Evolutionary conservation across 192 early-diverging fungal genomes (phyloP).

Genomic region (Coemansia sp.): DNA sequence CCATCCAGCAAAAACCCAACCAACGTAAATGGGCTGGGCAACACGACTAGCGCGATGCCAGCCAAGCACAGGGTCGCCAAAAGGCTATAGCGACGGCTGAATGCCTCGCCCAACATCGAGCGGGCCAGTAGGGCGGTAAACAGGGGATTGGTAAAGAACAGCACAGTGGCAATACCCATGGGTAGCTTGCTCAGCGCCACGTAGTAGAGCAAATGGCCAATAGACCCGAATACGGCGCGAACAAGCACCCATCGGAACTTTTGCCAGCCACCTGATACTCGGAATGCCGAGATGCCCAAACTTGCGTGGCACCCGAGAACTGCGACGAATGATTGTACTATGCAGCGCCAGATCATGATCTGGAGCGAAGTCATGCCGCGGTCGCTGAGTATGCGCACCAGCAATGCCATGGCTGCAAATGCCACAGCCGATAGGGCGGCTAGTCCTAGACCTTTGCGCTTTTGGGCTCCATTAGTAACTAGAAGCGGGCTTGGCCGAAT

Average conservation of each 20-base stretch:
- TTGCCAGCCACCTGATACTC: slow-evolving; percentile 6
- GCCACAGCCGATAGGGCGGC: slow-evolving; percentile 18
- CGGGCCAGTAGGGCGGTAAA: slow-evolving; percentile 27
- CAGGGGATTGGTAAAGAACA: slow-evolving; percentile 34
- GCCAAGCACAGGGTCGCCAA: neutral
- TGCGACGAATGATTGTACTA: slow-evolving; percentile 11
- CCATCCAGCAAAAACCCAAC: neutral
- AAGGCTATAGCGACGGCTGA: neutral
- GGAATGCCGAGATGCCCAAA: slow-evolving; percentile 7
- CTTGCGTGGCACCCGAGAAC: neutral
- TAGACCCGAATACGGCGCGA: slow-evolving; percentile 22
- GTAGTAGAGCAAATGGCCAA: slow-evolving; percentile 30
- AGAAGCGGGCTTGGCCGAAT: neutral
- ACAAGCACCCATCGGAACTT: slow-evolving; percentile 25
- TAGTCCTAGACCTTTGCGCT: slow-evolving; percentile 17
- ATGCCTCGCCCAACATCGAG: slow-evolving; percentile 12
- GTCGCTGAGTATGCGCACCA: slow-evolving; percentile 18
- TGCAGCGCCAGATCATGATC: slow-evolving; percentile 28
- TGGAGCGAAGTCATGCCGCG: slow-evolving; percentile 21
- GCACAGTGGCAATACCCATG: slow-evolving; percentile 26
- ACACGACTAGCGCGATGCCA: slow-evolving; percentile 18
- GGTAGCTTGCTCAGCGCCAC: slow-evolving; percentile 11
- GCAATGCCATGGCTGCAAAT: slow-evolving; percentile 24
- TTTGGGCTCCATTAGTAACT: neutral
- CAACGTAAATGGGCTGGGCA: neutral